These are phyloP conservation scores for Gautieria morchelliformis DNA, from an alignment of 768 basidiomycete genomes.

Conservation along the genomic window DNA sequence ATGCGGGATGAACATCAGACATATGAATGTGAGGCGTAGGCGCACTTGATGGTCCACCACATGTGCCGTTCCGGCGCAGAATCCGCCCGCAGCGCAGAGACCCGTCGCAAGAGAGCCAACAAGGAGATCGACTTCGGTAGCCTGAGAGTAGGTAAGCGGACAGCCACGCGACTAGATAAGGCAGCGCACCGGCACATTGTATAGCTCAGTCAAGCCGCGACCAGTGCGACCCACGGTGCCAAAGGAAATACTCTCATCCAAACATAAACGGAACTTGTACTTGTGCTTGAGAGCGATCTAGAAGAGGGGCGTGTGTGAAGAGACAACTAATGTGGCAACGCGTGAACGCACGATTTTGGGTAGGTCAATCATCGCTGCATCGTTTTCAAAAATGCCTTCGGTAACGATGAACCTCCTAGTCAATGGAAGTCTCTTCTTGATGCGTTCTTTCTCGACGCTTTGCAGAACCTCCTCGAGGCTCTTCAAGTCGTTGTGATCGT, in stretches of 20 bases:
- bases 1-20: not conserved
- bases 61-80: conserved; percentile 80
- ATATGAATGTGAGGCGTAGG: not conserved
- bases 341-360: conserved; percentile 74
- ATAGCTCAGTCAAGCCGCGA: conserved; percentile 89
- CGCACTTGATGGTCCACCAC: conserved; percentile 85
- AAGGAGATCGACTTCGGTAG: conserved; percentile 89
- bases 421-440: conserved; percentile 70
- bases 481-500: conserved; percentile 89
- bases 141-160: conserved; percentile 32
- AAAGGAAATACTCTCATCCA: conserved; percentile 92
- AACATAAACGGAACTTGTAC: conserved; percentile 90
- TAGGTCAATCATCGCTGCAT: conserved; percentile 86
- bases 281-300: conserved; percentile 92
- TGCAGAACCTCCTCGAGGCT: conserved; percentile 85
- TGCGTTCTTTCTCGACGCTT: conserved; percentile 77
- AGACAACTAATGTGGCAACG: too few relatives aligned
- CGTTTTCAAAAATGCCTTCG: conserved; percentile 93
- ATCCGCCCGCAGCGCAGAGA: conserved; percentile 82
- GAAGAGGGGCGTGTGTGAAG: too few relatives aligned
- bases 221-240: conserved; percentile 92
- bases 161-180: not conserved
- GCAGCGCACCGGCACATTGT: conserved; percentile 69
- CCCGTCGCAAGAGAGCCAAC: conserved; percentile 82
- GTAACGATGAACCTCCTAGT: conserved; percentile 93